Conservation (phyloP, 495 filamentous ascomycete species). For the Hypoxylon perforatum region DNA sequence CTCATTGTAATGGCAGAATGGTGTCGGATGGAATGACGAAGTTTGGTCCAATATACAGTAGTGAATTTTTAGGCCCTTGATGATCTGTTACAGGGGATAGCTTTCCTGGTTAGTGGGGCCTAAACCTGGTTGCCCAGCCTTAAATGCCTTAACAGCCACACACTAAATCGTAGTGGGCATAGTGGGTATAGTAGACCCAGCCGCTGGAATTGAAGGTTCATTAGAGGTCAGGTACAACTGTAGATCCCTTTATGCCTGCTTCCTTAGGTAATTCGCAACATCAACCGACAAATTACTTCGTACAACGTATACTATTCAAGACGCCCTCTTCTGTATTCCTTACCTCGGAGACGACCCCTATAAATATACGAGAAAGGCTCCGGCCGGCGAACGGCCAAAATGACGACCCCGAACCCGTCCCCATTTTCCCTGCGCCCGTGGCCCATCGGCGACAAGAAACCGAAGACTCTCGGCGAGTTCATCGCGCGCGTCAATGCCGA, state of each 20-base stretch:
- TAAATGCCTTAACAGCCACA: background rate
- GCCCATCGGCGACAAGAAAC: conserved; percentile 62
- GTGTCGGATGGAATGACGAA: no score
- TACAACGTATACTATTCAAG: background rate
- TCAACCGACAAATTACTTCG: background rate
- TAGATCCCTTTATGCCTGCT: background rate
- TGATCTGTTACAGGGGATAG: conserved; percentile 3
- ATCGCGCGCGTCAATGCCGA: conserved; percentile 79
- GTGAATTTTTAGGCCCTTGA: no score
- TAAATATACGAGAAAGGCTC: background rate
- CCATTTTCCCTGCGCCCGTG: conserved; percentile 74
- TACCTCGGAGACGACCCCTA: background rate
- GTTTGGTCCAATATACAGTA: no score
- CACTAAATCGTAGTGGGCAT: background rate
- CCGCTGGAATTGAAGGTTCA: background rate
- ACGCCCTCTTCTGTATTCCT: no score
- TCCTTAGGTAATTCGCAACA: background rate
- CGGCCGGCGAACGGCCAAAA: background rate
- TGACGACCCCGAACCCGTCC: conserved; percentile 52
- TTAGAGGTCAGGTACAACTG: background rate
- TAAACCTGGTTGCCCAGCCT: background rate
- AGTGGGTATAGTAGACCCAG: background rate
- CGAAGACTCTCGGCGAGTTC: conserved; percentile 73
- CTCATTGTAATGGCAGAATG: no score
- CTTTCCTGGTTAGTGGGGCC: background rate